Evolutionary conservation across 306 rosid species (phyloP).

Genomic region (Luffa acutangula): DNA sequence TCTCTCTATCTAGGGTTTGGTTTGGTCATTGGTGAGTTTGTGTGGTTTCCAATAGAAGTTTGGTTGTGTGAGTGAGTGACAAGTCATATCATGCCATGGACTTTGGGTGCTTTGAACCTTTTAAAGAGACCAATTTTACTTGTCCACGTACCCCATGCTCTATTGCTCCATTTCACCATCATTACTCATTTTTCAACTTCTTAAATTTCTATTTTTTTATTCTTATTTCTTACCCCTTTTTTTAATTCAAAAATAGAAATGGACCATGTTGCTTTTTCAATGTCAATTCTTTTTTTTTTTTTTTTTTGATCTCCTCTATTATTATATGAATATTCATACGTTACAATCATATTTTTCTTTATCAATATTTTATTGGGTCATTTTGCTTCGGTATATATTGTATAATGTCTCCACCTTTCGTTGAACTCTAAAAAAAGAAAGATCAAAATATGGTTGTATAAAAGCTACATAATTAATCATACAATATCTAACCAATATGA

Average conservation of each 20-base stretch:
- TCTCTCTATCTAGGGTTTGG: background rate
- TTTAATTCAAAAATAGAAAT: background rate
- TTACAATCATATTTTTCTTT: background rate
- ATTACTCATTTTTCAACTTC: background rate
- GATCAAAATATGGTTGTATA: background rate
- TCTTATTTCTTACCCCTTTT: background rate
- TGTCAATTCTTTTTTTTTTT: background rate
- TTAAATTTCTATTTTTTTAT: background rate
- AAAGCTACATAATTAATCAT: background rate
- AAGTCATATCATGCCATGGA: constrained; percentile 8
- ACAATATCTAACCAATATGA: background rate
- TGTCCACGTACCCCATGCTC: background rate
- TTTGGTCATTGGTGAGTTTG: constrained; percentile 2
- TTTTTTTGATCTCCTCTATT: background rate
- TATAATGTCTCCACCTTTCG: background rate
- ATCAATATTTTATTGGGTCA: background rate
- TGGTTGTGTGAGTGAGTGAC: constrained; percentile 8
- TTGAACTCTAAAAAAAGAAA: background rate
- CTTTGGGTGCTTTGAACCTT: constrained; percentile 7
- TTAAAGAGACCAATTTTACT: background rate
- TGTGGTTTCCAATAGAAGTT: constrained; percentile 5
- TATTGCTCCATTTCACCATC: background rate
- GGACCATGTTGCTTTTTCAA: background rate
- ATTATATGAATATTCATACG: background rate
- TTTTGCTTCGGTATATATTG: background rate